Evolutionary conservation across 2,329 filamentous ascomycete genomes (phyloP).

Genomic region (Didymella keratinophila): DNA sequence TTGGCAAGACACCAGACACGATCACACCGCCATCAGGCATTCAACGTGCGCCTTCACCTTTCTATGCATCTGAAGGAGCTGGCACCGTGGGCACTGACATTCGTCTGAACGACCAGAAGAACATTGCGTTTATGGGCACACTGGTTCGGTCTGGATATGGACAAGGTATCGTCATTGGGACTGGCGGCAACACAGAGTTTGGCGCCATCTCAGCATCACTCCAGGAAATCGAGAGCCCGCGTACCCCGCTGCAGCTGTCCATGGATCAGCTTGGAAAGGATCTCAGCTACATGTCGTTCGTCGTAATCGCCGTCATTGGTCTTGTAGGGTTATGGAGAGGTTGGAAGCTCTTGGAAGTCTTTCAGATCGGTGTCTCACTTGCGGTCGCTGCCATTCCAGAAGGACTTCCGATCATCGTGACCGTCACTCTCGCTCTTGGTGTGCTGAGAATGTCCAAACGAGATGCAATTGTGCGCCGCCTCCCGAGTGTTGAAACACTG

Average conservation of each 20-base stretch:
- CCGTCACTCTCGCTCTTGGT: constrained; percentile 91
- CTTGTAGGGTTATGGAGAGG: constrained; percentile 89
- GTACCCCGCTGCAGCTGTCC: constrained; percentile 90
- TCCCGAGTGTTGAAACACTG: constrained; percentile 96
- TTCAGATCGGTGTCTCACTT: constrained; percentile 95
- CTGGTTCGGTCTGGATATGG: constrained; percentile 94
- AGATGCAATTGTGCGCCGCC: constrained; percentile 91
- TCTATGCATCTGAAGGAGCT: constrained; percentile 65
- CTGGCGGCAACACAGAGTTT: constrained; percentile 91
- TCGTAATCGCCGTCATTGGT: constrained; percentile 91
- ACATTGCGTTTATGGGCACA: constrained; percentile 98
- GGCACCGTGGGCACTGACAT: constrained; percentile 70
- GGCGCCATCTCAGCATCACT: constrained; percentile 94
- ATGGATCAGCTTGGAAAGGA: constrained; percentile 99
- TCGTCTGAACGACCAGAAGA: constrained; percentile 76
- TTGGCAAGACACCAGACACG: constrained; percentile 76
- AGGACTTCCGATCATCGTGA: constrained; percentile 96
- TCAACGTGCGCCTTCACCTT: constrained; percentile 61
- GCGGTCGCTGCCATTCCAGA: constrained; percentile 97
- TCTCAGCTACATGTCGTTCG: constrained; percentile 95
- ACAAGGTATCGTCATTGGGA: constrained; percentile 96
- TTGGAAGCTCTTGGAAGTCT: constrained; percentile 89
- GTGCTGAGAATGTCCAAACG: constrained; percentile 96
- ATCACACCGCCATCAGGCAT: constrained; percentile 53
- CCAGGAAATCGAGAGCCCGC: constrained; percentile 91